A percentile compares a stretch with the other conserved stretches of the same genome.
Conservation (phyloP, 106 monocot species). For the Apostasia shenzhenica region DNA sequence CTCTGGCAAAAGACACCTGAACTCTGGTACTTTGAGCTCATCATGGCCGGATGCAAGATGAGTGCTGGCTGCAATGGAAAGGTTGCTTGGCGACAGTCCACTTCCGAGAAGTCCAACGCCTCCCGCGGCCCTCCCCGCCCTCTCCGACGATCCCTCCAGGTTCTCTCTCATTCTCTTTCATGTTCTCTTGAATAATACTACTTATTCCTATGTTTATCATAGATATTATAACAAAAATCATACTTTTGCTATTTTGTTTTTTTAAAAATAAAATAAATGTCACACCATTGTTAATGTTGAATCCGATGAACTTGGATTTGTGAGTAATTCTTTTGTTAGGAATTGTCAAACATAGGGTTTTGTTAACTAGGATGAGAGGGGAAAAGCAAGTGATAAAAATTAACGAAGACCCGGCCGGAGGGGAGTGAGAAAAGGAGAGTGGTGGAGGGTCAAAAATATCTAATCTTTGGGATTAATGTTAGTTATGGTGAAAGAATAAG, state of each 20-base stretch:
- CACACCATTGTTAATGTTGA: too few relatives aligned
- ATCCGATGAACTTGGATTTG: too few relatives aligned
- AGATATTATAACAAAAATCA: slow-evolving; percentile 22
- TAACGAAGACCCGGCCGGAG: too few relatives aligned
- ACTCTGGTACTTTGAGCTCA: slow-evolving; percentile 70
- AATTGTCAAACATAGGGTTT: too few relatives aligned
- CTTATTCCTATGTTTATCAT: not conserved
- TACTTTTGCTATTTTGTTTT: not conserved
- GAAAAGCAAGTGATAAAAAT: too few relatives aligned
- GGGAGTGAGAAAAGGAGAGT: too few relatives aligned
- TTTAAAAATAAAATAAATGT: too few relatives aligned
- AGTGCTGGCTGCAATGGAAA: slow-evolving; percentile 68
- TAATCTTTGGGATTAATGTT: too few relatives aligned
- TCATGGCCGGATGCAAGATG: slow-evolving; percentile 61
- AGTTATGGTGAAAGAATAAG: too few relatives aligned
- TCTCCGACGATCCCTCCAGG: slow-evolving; percentile 54
- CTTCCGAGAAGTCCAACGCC: slow-evolving; percentile 46
- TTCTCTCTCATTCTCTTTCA: not conserved
- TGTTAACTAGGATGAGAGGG: too few relatives aligned
- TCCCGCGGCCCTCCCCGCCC: slow-evolving; percentile 52
- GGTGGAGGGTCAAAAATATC: too few relatives aligned
- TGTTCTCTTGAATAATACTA: not conserved
- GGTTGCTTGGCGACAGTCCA: slow-evolving; percentile 55
- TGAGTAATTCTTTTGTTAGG: too few relatives aligned
- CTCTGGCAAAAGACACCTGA: slow-evolving; percentile 65